A percentile compares a stretch with the other conserved stretches of the same genome.
Conservation (phyloP, 2,329 filamentous ascomycete species). For the Apiospora koreana region DNA sequence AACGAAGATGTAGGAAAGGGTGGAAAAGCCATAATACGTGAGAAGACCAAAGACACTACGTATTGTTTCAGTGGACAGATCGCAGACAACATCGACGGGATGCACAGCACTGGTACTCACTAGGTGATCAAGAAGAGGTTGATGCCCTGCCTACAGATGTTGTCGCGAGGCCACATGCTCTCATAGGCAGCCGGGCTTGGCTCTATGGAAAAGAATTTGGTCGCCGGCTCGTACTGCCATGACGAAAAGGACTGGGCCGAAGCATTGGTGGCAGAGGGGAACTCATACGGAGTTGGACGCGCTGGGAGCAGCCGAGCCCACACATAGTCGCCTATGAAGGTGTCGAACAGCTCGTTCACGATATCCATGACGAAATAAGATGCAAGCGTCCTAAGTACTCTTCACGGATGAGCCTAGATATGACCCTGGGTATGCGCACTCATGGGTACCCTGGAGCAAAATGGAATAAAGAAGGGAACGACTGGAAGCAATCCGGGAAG, state of each 20-base stretch:
- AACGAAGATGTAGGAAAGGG: conserved; percentile 82
- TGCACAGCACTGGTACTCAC: conserved; percentile 50
- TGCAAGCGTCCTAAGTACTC: background rate
- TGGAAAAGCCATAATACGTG: conserved; percentile 82
- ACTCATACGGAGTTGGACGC: conserved; percentile 53
- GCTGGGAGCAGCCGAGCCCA: conserved; percentile 74
- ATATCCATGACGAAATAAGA: conserved; percentile 72
- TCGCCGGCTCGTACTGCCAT: conserved; percentile 75
- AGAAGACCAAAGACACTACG: conserved; percentile 82
- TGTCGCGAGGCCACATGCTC: conserved; percentile 77
- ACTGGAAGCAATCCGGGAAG: background rate
- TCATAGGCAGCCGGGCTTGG: conserved; percentile 77
- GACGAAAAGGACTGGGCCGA: conserved; percentile 58
- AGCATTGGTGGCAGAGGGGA: conserved; percentile 50
- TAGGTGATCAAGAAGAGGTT: conserved; percentile 85
- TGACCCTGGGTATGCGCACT: background rate
- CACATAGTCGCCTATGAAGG: conserved; percentile 75
- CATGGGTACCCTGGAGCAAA: conserved; percentile 20
- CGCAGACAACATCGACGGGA: background rate
- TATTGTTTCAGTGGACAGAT: background rate
- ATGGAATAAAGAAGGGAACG: conserved; percentile 21
- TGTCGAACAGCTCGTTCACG: conserved; percentile 83
- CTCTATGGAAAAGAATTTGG: conserved; percentile 65
- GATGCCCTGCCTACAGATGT: conserved; percentile 71
- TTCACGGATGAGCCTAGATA: conserved; percentile 21